These are phyloP conservation scores for Vaccinium darrowii DNA, from an alignment of 148 eudicot genomes.

Conservation along the genomic window DNA sequence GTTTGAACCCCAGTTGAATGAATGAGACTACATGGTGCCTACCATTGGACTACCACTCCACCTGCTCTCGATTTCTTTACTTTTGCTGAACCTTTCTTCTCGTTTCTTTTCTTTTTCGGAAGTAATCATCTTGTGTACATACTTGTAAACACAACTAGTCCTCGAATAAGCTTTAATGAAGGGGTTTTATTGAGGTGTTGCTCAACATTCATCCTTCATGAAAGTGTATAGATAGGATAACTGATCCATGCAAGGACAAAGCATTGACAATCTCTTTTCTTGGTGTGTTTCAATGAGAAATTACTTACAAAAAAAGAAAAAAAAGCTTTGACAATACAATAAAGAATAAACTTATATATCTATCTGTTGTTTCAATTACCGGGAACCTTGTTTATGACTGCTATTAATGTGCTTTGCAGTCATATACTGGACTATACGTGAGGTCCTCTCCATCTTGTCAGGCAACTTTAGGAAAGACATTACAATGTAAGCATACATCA, in stretches of 20 bases:
- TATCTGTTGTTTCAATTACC: not conserved
- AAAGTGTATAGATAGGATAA: not conserved
- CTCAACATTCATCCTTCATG: not conserved
- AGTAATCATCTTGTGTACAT: not conserved
- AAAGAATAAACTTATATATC: not conserved
- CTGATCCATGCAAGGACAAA: not conserved
- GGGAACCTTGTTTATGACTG: not conserved
- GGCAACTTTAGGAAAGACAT: constrained; percentile 20
- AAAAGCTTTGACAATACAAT: not conserved
- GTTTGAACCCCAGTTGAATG: too few relatives aligned
- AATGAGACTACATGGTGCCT: too few relatives aligned
- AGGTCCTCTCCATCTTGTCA: constrained; percentile 19
- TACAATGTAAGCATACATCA: constrained; percentile 42
- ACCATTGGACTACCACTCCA: too few relatives aligned
- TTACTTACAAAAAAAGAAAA: too few relatives aligned
- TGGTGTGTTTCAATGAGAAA: too few relatives aligned
- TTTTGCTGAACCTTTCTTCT: not conserved
- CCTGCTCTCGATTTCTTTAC: not conserved
- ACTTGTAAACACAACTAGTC: not conserved
- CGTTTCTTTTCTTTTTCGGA: not conserved
- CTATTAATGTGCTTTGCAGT: constrained; percentile 28
- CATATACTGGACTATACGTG: constrained; percentile 20
- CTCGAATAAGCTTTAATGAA: not conserved
- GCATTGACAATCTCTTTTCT: not conserved
- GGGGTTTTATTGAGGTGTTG: not conserved